Evolutionary conservation across 176 grass and related monocot species (phyloP), one percentile per base, ranked within the genome.

Genomic region (Dactylis glomerata): DNA sequence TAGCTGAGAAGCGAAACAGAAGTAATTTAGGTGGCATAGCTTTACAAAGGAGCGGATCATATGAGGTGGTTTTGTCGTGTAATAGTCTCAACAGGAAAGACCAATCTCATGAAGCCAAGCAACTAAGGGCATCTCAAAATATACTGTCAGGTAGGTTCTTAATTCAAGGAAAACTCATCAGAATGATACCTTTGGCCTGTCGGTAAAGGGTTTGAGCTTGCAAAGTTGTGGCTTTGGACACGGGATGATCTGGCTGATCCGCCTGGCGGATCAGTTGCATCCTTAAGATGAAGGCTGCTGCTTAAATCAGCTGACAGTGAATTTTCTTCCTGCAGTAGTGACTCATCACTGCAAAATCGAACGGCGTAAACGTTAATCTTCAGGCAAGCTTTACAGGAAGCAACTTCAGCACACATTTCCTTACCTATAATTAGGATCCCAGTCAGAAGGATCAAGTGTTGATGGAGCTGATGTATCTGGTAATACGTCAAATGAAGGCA

Each of bases 391-490:
- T 82, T 73, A 66, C 38, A 88, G 50, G 68, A 89, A 47, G 56
- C 73, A 51, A 81, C 45, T 59, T n/a, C 23, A 82, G 74, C 46
- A 61, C 81, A 14, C n/a, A 47, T 84, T 80, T 68, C 42, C 27
- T 83, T 78, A 99, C 97, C 97, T 96, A 81, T 96, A 99, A 89
- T 96, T 82, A 75, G 97, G 97, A 72, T 99, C 97, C 97, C 93
- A 99, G 74, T 96, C 86, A 86, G 89, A 90, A 65, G 93, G 92
- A 79, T 96, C 78, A 81, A 91, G 88, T 63, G 79, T 37, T 20
- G 89, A 84, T 75, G 90, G 86, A 86, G 82, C 92, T 77, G 85
- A 86, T 63, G 82, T 88, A 85, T 95, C 93, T 82, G 75, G 73
- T 49, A 45, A 83, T 49, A 22, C 38, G 26, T 84, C 88, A 82